These are phyloP conservation scores for Apophysomyces trapeziformis DNA, from an alignment of 371 early-diverging fungal genomes.

Conservation along the genomic window DNA sequence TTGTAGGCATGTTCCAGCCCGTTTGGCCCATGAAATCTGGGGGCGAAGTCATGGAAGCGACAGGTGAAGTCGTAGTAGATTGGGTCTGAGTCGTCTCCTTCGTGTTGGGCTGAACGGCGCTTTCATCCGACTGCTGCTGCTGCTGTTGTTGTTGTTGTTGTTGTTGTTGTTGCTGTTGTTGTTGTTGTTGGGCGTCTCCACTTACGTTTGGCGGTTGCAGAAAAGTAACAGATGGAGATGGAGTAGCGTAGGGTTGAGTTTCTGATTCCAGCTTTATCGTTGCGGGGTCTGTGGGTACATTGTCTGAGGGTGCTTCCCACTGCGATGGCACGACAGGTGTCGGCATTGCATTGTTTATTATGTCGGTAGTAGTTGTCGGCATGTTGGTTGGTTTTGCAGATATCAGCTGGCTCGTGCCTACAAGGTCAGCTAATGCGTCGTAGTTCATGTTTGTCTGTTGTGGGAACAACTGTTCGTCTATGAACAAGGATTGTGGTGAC, in stretches of 20 bases:
- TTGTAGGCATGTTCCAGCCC: neutral
- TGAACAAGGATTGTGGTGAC: constrained; percentile 2
- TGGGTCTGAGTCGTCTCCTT: neutral
- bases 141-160: neutral
- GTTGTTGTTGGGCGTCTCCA: neutral
- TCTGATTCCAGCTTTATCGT: neutral
- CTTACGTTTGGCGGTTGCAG: too few relatives aligned
- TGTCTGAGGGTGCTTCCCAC: constrained; percentile 1
- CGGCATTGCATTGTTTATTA: too few relatives aligned
- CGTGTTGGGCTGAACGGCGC: neutral
- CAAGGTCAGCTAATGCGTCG: neutral
- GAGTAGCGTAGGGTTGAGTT: too few relatives aligned
- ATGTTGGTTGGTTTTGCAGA: constrained; percentile 10
- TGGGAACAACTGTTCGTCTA: neutral
- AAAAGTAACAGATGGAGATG: too few relatives aligned
- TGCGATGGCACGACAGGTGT: constrained; percentile 26
- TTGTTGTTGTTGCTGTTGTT: neutral
- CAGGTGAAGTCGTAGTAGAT: neutral
- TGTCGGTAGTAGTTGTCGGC: too few relatives aligned
- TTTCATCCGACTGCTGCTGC: neutral
- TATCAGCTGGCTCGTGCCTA: constrained; percentile 4
- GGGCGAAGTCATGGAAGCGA: neutral
- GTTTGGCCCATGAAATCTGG: constrained; percentile 4
- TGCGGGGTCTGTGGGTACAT: neutral
- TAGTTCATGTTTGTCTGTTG: neutral